Percentiles rank a stretch among this genome's conserved stretches.
Evolutionary conservation across 148 eudicot genomes (phyloP).

Genomic region (Polygonum aviculare): DNA sequence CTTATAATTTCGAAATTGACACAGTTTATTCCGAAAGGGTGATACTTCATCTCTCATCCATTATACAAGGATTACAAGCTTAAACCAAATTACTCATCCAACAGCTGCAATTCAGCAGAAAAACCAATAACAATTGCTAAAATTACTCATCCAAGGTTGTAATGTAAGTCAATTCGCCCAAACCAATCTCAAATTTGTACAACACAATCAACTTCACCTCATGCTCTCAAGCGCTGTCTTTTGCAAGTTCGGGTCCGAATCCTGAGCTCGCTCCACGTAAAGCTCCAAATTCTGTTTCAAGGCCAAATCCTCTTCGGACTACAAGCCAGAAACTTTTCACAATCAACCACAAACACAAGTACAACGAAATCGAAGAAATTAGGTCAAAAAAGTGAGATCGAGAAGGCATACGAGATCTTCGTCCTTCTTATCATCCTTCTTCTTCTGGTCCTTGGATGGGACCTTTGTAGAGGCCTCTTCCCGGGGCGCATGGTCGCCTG

Average conservation of each 20-base stretch:
- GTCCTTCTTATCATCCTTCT: conserved; percentile 72
- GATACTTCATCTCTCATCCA: no score
- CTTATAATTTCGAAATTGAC: background rate
- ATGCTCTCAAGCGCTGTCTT: conserved; percentile 77
- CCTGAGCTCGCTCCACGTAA: conserved; percentile 79
- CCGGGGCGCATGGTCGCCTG: background rate
- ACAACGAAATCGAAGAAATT: background rate
- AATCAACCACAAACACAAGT: background rate
- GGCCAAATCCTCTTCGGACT: conserved; percentile 97
- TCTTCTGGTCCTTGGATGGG: conserved; percentile 39
- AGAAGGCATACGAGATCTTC: conserved; percentile 53
- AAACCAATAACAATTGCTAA: background rate
- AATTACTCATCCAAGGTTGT: background rate
- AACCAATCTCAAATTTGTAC: background rate
- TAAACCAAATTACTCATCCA: background rate
- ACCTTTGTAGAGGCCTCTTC: conserved; percentile 28
- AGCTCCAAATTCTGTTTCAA: conserved; percentile 83
- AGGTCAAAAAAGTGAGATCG: background rate
- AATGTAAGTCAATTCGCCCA: background rate
- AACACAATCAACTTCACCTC: conserved; percentile 38
- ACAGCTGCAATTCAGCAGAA: background rate
- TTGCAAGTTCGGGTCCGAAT: conserved; percentile 69
- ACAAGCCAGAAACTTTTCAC: background rate
- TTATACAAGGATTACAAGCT: background rate
- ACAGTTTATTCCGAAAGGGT: background rate